A percentile compares a stretch with the other conserved stretches of the same genome.
phyloP scores from a whole-genome alignment of 495 filamentous ascomycete species.

The Hyaloscypha variabilis region DNA sequence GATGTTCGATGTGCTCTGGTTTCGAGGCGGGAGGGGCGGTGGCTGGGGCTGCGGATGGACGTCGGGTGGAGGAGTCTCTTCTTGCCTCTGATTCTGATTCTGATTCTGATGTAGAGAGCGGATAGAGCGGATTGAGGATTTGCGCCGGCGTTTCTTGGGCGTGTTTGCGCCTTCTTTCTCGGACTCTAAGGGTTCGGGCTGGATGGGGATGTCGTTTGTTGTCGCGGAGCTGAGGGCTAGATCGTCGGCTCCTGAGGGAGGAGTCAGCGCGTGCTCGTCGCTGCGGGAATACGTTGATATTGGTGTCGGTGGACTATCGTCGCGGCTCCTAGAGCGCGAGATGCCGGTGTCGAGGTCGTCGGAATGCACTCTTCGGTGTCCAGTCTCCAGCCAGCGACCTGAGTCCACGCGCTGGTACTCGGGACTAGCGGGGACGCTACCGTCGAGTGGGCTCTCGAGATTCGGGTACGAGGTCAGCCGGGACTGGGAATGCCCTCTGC shows the following conservation, averaged over 20 bases:
- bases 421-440: conserved; percentile 21
- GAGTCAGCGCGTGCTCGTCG: conserved; percentile 20
- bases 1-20: neutral
- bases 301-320: conserved; percentile 24
- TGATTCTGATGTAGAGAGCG: too few relatives aligned
- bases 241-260: conserved; percentile 24
- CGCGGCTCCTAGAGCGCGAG: conserved; percentile 17
- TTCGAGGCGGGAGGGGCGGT: neutral
- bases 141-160: neutral
- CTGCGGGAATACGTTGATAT: conserved; percentile 22
- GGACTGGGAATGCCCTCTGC: conserved; percentile 7
- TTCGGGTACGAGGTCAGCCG: neutral
- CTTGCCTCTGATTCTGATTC: too few relatives aligned
- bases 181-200: too few relatives aligned
- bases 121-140: neutral
- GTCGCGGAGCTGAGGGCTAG: neutral
- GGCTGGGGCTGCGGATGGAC: neutral
- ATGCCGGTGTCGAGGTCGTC: conserved; percentile 10
- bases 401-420: conserved; percentile 7
- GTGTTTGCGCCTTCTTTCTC: too few relatives aligned
- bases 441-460: conserved; percentile 24
- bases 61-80: neutral
- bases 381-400: conserved; percentile 22
- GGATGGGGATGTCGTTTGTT: neutral
- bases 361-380: conserved; percentile 15